Conservation (phyloP, 2,329 filamentous ascomycete species). For the Arthrobotrys megalospora region DNA sequence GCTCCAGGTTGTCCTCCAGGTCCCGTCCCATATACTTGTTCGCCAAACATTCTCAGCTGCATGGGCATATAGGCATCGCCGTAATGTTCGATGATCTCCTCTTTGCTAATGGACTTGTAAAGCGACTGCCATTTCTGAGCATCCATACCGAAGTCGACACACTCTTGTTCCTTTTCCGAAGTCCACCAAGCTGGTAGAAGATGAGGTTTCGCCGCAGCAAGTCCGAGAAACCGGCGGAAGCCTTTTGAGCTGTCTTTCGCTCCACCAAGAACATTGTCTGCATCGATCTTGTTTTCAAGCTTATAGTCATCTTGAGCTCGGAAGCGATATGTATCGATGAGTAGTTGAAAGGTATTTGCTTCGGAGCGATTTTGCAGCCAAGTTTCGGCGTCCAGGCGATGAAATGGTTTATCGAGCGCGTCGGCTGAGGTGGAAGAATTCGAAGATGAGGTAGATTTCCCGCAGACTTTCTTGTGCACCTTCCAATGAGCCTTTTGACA, state of each 20-base stretch:
- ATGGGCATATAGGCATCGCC: conserved; percentile 69
- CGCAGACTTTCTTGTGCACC: conserved; percentile 70
- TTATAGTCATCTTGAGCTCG: conserved; percentile 68
- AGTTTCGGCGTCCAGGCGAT: conserved; percentile 67
- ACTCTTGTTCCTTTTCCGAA: conserved; percentile 67
- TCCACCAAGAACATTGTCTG: conserved; percentile 65
- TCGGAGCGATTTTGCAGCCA: conserved; percentile 70
- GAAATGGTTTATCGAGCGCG: conserved; percentile 67
- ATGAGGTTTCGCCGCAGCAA: conserved; percentile 62
- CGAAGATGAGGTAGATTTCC: background rate
- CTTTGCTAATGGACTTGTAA: conserved; percentile 65
- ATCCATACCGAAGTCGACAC: conserved; percentile 67
- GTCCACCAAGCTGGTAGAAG: conserved; percentile 71
- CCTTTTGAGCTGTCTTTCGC: conserved; percentile 63
- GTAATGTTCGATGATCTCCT: conserved; percentile 69
- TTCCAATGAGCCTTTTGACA: conserved; percentile 73
- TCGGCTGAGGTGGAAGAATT: conserved; percentile 18
- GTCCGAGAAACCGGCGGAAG: conserved; percentile 68
- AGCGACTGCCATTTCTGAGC: conserved; percentile 65
- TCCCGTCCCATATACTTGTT: conserved; percentile 67
- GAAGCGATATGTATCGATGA: conserved; percentile 71
- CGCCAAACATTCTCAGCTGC: conserved; percentile 71
- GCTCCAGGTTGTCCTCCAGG: conserved; percentile 65
- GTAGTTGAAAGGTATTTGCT: conserved; percentile 69
- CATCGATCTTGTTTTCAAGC: conserved; percentile 62